Conservation (phyloP, 371 early-diverging fungal genomes). For the Haplosporangium sp. region DNA sequence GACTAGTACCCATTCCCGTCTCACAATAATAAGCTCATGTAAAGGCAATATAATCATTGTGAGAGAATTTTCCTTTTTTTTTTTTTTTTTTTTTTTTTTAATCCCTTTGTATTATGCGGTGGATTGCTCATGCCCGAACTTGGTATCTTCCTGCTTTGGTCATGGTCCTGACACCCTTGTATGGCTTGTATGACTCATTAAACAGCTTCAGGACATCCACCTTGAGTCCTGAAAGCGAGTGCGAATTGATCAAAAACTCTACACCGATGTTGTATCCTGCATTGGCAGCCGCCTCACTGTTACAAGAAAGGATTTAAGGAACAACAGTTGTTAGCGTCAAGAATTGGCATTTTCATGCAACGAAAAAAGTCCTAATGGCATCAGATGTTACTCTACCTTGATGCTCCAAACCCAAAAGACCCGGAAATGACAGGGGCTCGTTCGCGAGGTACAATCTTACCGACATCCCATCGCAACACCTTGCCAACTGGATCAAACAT, state of each 20-base stretch:
- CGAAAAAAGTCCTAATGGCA: background rate
- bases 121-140: conserved; percentile 60
- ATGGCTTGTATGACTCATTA: conserved; percentile 85
- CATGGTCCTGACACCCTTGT: conserved; percentile 82
- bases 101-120: background rate
- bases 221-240: conserved; percentile 78
- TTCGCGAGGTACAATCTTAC: conserved; percentile 68
- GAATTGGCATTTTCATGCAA: too few species aligned
- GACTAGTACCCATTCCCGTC: too few species aligned
- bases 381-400: conserved; percentile 16
- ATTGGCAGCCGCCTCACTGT: conserved; percentile 64
- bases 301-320: background rate
- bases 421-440: conserved; percentile 73
- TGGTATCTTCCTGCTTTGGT: conserved; percentile 83
- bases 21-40: too few species aligned
- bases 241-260: conserved; percentile 80
- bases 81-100: background rate
- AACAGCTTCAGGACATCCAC: conserved; percentile 81
- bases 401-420: conserved; percentile 59
- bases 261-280: conserved; percentile 69
- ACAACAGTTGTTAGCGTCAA: too few species aligned
- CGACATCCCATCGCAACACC: conserved; percentile 77
- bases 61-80: too few species aligned
- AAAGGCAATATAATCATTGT: too few species aligned
- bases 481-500: conserved; percentile 82